Conservation (phyloP, 331 rosid genomes). For the Prunus yedoensis region DNA sequence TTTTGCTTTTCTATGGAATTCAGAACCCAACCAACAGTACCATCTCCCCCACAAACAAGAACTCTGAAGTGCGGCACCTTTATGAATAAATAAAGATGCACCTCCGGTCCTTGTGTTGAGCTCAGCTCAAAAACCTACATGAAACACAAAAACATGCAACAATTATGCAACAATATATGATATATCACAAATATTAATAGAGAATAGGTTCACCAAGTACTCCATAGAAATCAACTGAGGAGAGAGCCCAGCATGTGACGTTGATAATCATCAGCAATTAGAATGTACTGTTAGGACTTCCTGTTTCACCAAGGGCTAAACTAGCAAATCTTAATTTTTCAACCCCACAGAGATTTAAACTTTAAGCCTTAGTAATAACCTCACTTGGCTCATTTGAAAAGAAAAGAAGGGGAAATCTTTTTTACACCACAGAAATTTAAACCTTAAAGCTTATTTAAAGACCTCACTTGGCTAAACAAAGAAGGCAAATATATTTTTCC, state of each 20-base stretch:
- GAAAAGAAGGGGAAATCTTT: neutral
- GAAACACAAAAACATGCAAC: conserved; percentile 21
- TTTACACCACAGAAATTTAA: neutral
- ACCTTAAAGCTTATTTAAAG: neutral
- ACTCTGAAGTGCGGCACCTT: conserved; percentile 95
- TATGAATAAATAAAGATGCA: conserved; percentile 80
- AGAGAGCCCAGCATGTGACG: neutral
- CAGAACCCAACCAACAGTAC: conserved; percentile 98
- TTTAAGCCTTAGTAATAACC: neutral
- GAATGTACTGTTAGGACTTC: neutral
- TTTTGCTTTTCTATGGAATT: conserved; percentile 87
- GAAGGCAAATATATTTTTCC: neutral
- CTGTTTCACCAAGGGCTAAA: neutral
- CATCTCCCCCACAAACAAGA: conserved; percentile 96
- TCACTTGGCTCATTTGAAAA: neutral
- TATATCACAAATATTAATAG: neutral
- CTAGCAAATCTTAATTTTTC: neutral
- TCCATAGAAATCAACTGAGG: conserved; percentile 1
- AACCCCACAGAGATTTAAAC: neutral
- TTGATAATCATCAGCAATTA: conserved; percentile 1
- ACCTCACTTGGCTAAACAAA: neutral
- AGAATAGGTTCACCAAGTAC: neutral
- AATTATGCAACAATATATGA: neutral
- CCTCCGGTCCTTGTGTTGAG: conserved; percentile 86
- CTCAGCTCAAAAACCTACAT: conserved; percentile 83